Base-by-base conservation (phyloP, 2,329 filamentous ascomycete genomes). In the Sporothrix euskadiensis region DNA sequence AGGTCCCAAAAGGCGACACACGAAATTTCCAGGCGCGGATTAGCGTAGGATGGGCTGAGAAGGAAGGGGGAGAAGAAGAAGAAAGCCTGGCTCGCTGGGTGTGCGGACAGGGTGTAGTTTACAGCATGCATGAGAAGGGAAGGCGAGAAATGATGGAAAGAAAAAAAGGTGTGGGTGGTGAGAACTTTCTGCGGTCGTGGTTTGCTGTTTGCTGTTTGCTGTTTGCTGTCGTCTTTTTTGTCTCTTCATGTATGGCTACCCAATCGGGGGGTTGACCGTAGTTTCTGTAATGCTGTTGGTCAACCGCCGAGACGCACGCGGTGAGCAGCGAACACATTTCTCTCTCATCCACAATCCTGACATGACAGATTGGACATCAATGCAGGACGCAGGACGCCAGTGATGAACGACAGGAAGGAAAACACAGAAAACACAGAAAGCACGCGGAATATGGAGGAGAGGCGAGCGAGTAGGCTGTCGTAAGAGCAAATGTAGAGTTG, bases 201-300 rank as follows among this genome's bases (percentile, higher is more conserved):
- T 26, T 22, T 30, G 41, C 10, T 19, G 4, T 66, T 49, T 26
- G 47, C 65, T 52, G 65, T 52, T 22, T 30, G 41, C 10, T 19
- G 4, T 66, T 49, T 26, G 47, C 65, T 52, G 65, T 52, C 65
- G 35, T 19, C 1, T 26, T 61, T 26, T 26, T 1, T 54, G 26
- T 54, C n/a, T 35, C n/a, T 63, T 30, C 32, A 59, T 71, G 69
- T 71, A 69, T 74, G 70, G 69, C 52, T 74, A 69, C 73, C 70
- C 69, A 71, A 74, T 74, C 73, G 63, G 69, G 19, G 52, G 1
- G 61, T 30, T 26, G 69, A 26, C 59, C 54, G 68, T 52, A 49
- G 30, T 56, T 47, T 71, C n/a, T 61, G 12, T 26, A 3, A 32
- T 59, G 4, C 32, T 70, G 26, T 39, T 56, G n/a, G 47, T 47